Evolutionary conservation across 1,139 yeast species (phyloP).

Genomic region (Arxiozyma telluris): DNA sequence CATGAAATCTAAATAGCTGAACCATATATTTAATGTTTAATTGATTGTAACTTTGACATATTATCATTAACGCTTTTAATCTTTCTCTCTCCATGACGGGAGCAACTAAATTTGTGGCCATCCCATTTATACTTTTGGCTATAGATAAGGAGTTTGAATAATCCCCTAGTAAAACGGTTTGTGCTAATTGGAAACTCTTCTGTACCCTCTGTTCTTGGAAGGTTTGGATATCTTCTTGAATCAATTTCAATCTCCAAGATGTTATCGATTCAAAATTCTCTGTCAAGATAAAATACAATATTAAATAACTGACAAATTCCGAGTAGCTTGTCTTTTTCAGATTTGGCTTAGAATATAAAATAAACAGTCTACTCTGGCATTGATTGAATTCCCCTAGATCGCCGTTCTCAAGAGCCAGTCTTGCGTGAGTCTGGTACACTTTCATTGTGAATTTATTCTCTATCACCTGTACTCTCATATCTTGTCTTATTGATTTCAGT

Average conservation of each 20-base stretch:
- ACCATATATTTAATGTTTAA: slow-evolving; percentile 40
- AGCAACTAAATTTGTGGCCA: slow-evolving; percentile 35
- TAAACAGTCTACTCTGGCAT: slow-evolving; percentile 74
- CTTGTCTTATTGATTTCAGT: slow-evolving; percentile 85
- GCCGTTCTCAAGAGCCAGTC: slow-evolving; percentile 70
- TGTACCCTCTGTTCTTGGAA: slow-evolving; percentile 28
- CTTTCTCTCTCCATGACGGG: slow-evolving; percentile 49
- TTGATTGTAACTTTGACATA: slow-evolving; percentile 54
- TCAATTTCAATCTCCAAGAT: slow-evolving; percentile 27
- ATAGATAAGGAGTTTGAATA: slow-evolving; percentile 46
- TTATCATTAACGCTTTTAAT: slow-evolving; percentile 47
- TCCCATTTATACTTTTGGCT: slow-evolving; percentile 33
- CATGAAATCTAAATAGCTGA: slow-evolving; percentile 35
- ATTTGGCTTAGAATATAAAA: slow-evolving; percentile 41
- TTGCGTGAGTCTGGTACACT: slow-evolving; percentile 82
- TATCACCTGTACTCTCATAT: slow-evolving; percentile 84
- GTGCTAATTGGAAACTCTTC: slow-evolving; percentile 40
- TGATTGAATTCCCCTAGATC: slow-evolving; percentile 95
- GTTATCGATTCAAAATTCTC: slow-evolving; percentile 42
- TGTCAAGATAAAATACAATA: slow-evolving; percentile 75
- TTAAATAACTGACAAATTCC: slow-evolving; percentile 68
- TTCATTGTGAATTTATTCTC: slow-evolving; percentile 65
- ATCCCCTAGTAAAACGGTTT: slow-evolving; percentile 36
- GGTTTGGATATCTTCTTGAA: slow-evolving; percentile 15
- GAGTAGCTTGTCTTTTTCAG: slow-evolving; percentile 35